These are phyloP conservation scores for Russula emetica DNA, from an alignment of 768 basidiomycete genomes.

Conservation along the genomic window DNA sequence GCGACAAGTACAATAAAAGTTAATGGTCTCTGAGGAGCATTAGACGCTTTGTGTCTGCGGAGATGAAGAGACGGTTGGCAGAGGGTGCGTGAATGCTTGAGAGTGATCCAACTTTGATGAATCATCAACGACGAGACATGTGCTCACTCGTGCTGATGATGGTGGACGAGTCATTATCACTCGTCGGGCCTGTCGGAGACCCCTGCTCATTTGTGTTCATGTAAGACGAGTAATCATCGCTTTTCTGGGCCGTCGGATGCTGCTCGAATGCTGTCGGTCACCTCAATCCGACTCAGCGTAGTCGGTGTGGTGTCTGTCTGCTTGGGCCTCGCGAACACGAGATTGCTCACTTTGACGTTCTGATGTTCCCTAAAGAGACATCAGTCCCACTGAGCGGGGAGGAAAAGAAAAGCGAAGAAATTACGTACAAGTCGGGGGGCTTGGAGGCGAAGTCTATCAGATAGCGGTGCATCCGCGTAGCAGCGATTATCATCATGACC, in stretches of 20 bases:
- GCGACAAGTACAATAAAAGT: background rate
- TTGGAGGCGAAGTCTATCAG: background rate
- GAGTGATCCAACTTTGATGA: background rate
- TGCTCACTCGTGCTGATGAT: background rate
- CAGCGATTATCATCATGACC: background rate
- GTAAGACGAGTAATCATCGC: background rate
- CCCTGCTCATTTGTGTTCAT: background rate
- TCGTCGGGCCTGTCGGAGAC: background rate
- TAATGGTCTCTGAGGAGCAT: background rate
- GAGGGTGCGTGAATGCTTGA: background rate
- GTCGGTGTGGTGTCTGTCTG: background rate
- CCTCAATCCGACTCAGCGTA: background rate
- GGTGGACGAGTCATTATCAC: background rate
- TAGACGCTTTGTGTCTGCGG: background rate
- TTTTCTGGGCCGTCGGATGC: background rate
- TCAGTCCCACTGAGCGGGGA: background rate
- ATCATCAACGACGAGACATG: background rate
- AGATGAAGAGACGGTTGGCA: background rate
- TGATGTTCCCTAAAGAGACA: background rate
- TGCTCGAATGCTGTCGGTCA: background rate
- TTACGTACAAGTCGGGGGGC: background rate
- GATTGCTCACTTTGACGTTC: background rate
- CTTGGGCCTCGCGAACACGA: background rate
- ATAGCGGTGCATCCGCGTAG: background rate
- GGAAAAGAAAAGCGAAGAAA: background rate